Percentiles rank a stretch among this genome's conserved stretches.
Evolutionary conservation across 192 early-diverging fungal species (phyloP).

Genomic region (Pilobolus umbonatus): DNA sequence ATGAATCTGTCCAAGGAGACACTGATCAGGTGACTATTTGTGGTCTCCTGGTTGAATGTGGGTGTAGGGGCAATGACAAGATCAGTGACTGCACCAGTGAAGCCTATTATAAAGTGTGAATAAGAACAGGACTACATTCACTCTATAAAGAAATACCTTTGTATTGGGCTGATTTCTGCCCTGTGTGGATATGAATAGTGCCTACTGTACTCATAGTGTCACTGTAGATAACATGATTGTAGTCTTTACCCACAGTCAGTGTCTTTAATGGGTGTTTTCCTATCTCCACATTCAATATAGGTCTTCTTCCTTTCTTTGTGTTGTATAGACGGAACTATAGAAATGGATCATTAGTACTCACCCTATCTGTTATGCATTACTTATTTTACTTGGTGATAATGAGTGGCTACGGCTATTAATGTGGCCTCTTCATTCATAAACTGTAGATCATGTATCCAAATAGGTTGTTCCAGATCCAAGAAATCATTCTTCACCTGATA

Average conservation of each 20-base stretch:
- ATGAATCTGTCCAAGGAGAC: constrained; percentile 75
- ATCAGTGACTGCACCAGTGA: constrained; percentile 50
- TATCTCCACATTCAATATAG: constrained; percentile 60
- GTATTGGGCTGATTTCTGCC: constrained; percentile 51
- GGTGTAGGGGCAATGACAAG: constrained; percentile 1
- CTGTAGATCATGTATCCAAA: constrained; percentile 84
- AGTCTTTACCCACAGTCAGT: constrained; percentile 39
- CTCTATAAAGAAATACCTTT: constrained; percentile 44
- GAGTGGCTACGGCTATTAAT: constrained; percentile 62
- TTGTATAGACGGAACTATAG: constrained; percentile 83
- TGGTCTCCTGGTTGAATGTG: constrained; percentile 12
- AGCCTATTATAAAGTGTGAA: constrained; percentile 37
- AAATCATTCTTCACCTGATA: constrained; percentile 59
- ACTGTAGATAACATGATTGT: constrained; percentile 57
- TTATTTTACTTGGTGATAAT: constrained; percentile 53
- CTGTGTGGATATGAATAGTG: constrained; percentile 56
- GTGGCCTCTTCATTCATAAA: constrained; percentile 58
- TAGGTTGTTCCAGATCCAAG: constrained; percentile 76
- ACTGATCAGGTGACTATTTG: constrained; percentile 12
- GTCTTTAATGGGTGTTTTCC: constrained; percentile 65
- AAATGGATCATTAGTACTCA: constrained; percentile 7
- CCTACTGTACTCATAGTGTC: constrained; percentile 58
- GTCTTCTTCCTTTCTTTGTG: constrained; percentile 59
- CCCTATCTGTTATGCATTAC: background rate
- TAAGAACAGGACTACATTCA: background rate